Evolutionary conservation across 2,329 filamentous ascomycete species (phyloP).

Genomic region (Nemania serpens): DNA sequence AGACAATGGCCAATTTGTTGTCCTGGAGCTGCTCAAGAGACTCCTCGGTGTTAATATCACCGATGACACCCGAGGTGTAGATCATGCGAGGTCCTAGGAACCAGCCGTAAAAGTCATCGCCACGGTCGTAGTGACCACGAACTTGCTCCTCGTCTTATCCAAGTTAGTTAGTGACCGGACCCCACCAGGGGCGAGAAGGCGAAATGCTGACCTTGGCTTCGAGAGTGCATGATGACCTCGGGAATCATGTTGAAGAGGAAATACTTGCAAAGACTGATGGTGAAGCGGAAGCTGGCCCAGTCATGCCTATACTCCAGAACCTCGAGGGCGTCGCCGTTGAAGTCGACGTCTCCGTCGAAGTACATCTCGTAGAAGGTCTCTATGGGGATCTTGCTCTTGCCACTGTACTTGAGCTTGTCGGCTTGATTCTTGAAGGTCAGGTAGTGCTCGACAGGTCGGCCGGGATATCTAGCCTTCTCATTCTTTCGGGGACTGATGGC

Average conservation of each 20-base stretch:
- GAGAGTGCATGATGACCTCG: conserved; percentile 90
- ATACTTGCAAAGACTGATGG: conserved; percentile 80
- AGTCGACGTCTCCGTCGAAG: conserved; percentile 91
- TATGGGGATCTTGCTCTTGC: conserved; percentile 81
- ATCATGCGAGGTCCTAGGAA: conserved; percentile 99
- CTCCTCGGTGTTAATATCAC: conserved; percentile 85
- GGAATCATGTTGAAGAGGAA: conserved; percentile 87
- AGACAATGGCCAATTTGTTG: conserved; percentile 94
- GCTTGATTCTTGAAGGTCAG: conserved; percentile 75
- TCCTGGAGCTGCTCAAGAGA: conserved; percentile 93
- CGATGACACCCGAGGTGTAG: conserved; percentile 94
- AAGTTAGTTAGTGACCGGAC: conserved; percentile 18
- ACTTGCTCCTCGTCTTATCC: conserved; percentile 90
- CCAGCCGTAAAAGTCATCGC: conserved; percentile 98
- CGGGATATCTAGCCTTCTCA: conserved; percentile 86
- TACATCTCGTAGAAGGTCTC: conserved; percentile 98
- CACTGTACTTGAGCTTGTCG: conserved; percentile 70
- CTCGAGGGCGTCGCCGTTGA: conserved; percentile 92
- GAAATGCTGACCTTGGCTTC: conserved; percentile 71
- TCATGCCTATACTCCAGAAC: conserved; percentile 93
- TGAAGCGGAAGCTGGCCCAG: conserved; percentile 95
- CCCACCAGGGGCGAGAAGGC: neutral
- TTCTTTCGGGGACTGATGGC: conserved; percentile 85
- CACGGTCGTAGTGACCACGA: conserved; percentile 95
- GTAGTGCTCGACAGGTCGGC: conserved; percentile 88